Evolutionary conservation across 352 stramenopile species (phyloP), one percentile per base, ranked within the genome.

Genomic region (Pythium guiyangense): DNA sequence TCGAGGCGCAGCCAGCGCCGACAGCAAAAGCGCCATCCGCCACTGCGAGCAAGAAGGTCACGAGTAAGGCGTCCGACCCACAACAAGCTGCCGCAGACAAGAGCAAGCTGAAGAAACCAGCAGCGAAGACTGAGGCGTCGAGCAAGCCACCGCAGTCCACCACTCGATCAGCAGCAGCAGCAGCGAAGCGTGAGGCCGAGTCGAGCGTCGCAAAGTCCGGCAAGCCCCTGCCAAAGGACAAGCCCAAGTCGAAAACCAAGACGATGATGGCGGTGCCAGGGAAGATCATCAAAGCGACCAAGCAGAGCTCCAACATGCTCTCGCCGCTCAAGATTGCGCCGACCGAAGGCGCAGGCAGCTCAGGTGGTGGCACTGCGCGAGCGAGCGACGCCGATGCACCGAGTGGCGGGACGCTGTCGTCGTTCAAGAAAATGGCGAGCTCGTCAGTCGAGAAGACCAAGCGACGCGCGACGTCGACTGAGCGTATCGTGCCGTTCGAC

Each of bases 401-500:
- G 6, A 29, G 14, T 10, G 22, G 39, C 39, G 45, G 50, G 2
- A 12, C 44, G 3, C 39, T 57, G 18, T 53, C 47, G 2, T 71
- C 73, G 17, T 53, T 67, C 29, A 79, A 77, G 49, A 52, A 74
- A 20, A 55, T 64, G 44, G 62, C 59, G 14, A 45, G 52, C 43
- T 60, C 60, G 17, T 75, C 70, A 0, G 49, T 63, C 10, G 73
- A 77, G 29, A 82, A 76, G 57, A 68, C 20, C 25, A 60, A 67
- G 47, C 46, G 55, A 3, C 63, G 60, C n/a, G 44, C 60, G 29
- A 44, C 34, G 2, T 53, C 66, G 5, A 49, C 51, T 5, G 68
- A 73, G 48, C 57, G 57, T 1, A 51, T 75, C n/a, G 55, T 72
- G 34, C 69, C 74, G 10, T 86, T 90, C 27, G 77, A 86, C 49